Evolutionary conservation across 192 early-diverging fungal species (phyloP).

Genomic region (Geranomyces michiganensis): DNA sequence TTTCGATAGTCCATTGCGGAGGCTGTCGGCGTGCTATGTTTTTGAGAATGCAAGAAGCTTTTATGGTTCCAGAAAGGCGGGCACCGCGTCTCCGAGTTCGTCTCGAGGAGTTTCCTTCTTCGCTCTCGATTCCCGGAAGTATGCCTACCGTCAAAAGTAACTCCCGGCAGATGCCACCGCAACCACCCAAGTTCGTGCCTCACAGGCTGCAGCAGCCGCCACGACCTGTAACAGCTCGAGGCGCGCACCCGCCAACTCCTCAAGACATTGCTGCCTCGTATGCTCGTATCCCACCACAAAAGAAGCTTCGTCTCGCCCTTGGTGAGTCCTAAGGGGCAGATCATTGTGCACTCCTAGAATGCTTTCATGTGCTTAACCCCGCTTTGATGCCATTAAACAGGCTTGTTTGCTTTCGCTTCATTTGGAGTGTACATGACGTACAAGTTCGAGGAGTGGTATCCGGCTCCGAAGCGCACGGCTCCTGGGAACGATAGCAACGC

Average conservation of each 20-base stretch:
- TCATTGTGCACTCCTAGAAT: too few species aligned
- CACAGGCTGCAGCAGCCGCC: too few species aligned
- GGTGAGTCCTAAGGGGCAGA: neutral
- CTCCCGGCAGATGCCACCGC: too few species aligned
- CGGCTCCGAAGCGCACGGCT: neutral
- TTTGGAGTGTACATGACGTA: neutral
- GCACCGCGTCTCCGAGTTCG: too few species aligned
- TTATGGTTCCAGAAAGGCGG: too few species aligned
- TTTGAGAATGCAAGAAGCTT: too few species aligned
- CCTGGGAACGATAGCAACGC: neutral
- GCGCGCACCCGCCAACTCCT: neutral
- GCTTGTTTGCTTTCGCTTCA: neutral
- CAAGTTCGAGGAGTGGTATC: constrained; percentile 17
- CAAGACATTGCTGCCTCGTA: neutral
- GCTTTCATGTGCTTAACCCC: neutral
- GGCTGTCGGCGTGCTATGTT: neutral
- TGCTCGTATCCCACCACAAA: neutral
- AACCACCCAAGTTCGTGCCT: too few species aligned
- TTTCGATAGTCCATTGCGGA: constrained; percentile 26
- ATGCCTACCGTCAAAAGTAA: too few species aligned
- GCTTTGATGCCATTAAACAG: neutral
- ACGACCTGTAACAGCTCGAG: neutral
- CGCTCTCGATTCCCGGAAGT: too few species aligned
- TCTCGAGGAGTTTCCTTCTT: too few species aligned
- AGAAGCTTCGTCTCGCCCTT: neutral